phyloP scores from a whole-genome alignment of 805 yeast genomes.

The Candida oleophila region DNA sequence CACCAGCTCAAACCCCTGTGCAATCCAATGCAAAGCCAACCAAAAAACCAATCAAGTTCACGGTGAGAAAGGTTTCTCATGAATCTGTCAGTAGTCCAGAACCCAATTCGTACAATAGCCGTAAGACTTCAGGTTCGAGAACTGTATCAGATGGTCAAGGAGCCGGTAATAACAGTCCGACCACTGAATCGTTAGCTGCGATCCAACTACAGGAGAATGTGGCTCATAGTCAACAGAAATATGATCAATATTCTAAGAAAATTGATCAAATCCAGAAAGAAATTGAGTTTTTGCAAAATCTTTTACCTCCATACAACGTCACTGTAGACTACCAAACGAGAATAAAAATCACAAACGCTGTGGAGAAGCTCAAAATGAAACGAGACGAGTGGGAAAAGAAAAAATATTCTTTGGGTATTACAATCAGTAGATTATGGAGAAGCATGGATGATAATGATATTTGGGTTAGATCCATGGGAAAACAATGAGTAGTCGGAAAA shows the following conservation, averaged over 20 bases:
- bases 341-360: constrained; percentile 37
- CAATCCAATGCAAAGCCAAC: not conserved
- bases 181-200: not conserved
- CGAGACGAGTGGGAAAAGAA: constrained; percentile 42
- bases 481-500: not conserved
- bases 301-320: constrained; percentile 44
- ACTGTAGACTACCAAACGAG: constrained; percentile 43
- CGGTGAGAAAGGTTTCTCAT: constrained; percentile 32
- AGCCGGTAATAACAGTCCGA: not conserved
- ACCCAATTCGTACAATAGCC: not conserved
- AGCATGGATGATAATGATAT: constrained; percentile 40
- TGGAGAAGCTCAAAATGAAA: constrained; percentile 37
- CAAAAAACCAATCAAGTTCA: constrained; percentile 30
- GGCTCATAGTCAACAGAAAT: constrained; percentile 29
- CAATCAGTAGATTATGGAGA: constrained; percentile 44
- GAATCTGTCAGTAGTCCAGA: constrained; percentile 21
- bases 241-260: constrained; percentile 29
- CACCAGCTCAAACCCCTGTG: not conserved
- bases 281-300: constrained; percentile 32
- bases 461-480: constrained; percentile 31
- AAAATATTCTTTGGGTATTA: constrained; percentile 40
- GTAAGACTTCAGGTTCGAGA: constrained; percentile 2
- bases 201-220: constrained; percentile 13
- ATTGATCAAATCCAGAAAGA: constrained; percentile 41
- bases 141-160: not conserved